Conservation (phyloP, 208 protist genomes). For the Endotrypanum monterogeii region DNA sequence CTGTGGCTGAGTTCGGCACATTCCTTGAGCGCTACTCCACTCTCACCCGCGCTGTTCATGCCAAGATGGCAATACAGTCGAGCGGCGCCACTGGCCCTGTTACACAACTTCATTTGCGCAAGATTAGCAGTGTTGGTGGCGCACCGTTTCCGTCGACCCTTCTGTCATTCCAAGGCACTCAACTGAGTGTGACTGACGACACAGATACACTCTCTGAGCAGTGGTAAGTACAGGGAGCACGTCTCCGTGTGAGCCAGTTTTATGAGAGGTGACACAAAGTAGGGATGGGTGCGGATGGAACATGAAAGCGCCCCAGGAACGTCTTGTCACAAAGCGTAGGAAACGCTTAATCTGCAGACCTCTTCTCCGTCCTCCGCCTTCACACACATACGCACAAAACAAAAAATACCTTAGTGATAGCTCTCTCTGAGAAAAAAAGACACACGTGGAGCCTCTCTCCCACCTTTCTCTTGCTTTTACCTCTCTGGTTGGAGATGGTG, state of each 20-base stretch:
- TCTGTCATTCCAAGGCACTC: conserved; percentile 59
- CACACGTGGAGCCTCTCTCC: no score
- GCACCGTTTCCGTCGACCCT: conserved; percentile 64
- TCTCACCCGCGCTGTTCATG: conserved; percentile 49
- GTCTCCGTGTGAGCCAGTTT: no score
- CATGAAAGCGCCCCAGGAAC: no score
- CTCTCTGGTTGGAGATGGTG: no score
- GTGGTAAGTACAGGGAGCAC: conserved; percentile 25
- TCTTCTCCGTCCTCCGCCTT: not conserved
- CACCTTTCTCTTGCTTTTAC: no score
- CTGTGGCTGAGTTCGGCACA: conserved; percentile 54
- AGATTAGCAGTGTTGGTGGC: conserved; percentile 51
- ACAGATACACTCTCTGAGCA: conserved; percentile 62
- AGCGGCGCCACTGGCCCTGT: conserved; percentile 45
- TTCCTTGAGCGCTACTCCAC: conserved; percentile 79
- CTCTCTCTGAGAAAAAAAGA: no score
- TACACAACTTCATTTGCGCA: conserved; percentile 74
- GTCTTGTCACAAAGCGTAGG: no score
- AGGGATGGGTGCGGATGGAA: no score
- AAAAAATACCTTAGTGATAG: no score
- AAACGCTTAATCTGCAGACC: no score
- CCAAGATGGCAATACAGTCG: conserved; percentile 69
- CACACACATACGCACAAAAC: no score
- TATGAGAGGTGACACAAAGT: no score
- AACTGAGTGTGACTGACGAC: conserved; percentile 59